Evolutionary conservation across 768 basidiomycete genomes (phyloP).

Genomic region (Pilatotrama ljubarskyi): DNA sequence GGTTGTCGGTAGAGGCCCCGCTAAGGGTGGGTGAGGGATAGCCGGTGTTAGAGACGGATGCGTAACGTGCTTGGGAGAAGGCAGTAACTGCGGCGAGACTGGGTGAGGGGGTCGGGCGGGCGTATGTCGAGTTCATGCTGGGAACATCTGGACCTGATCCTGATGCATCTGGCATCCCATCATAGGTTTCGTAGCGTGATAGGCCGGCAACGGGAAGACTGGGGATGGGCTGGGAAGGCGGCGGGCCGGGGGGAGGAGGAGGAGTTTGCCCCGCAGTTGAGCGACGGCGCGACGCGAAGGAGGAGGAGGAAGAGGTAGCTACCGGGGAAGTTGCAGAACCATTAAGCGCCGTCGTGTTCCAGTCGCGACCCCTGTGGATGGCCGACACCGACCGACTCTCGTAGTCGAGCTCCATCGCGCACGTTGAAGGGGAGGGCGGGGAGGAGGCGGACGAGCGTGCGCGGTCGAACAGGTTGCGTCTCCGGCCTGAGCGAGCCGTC

Average conservation of each 20-base stretch:
- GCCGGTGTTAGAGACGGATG: constrained; percentile 30
- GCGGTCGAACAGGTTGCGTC: constrained; percentile 3
- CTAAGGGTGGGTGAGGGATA: constrained; percentile 23
- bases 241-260: constrained; percentile 61
- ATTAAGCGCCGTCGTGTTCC: constrained; percentile 21
- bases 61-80: constrained; percentile 56
- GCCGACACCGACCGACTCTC: constrained; percentile 28
- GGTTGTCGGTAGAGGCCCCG: constrained; percentile 45
- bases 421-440: not conserved
- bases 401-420: constrained; percentile 28
- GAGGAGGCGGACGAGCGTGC: not conserved
- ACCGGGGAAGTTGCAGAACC: constrained; percentile 17
- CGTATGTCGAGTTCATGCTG: constrained; percentile 26
- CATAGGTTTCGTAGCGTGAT: constrained; percentile 32
- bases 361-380: constrained; percentile 27
- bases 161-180: constrained; percentile 25
- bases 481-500: constrained; percentile 1
- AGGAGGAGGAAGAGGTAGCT: constrained; percentile 19
- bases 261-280: constrained; percentile 61
- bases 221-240: constrained; percentile 75
- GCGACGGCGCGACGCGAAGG: constrained; percentile 57
- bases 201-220: constrained; percentile 49
- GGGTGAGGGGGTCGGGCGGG: constrained; percentile 44
- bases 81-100: constrained; percentile 59
- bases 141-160: constrained; percentile 21